A percentile compares a stretch with the other conserved stretches of the same genome.
These are phyloP conservation scores for Polytrichum formosum DNA, from an alignment of 225 moss, liverwort and hornwort species.

Conservation along the genomic window DNA sequence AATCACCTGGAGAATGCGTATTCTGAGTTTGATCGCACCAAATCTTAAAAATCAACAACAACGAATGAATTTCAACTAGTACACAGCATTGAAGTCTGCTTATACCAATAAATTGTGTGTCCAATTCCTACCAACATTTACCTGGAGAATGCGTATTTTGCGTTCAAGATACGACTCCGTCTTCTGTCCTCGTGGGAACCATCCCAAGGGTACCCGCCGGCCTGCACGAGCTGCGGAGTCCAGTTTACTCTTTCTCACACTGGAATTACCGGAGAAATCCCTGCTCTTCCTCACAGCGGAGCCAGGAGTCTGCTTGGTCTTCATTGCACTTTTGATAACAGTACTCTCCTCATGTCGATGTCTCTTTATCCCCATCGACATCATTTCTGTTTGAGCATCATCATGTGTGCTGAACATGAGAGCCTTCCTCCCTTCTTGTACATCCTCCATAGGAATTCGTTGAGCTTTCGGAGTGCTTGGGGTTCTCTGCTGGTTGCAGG, in stretches of 20 bases:
- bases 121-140: not conserved
- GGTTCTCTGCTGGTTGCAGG: not conserved
- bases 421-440: not conserved
- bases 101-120: too few relatives aligned
- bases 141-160: conserved; percentile 43
- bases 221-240: conserved; percentile 23
- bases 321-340: conserved; percentile 1
- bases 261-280: not conserved
- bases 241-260: conserved; percentile 12
- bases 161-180: conserved; percentile 42
- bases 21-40: too few relatives aligned
- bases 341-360: conserved; percentile 3
- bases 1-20: too few relatives aligned
- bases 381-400: conserved; percentile 1
- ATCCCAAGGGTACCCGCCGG: conserved; percentile 35
- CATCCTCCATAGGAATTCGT: conserved; percentile 12
- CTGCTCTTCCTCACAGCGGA: not conserved
- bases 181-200: conserved; percentile 41
- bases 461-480: conserved; percentile 7
- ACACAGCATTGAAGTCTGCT: too few relatives aligned
- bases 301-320: conserved; percentile 12
- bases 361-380: conserved; percentile 14
- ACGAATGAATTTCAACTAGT: too few relatives aligned
- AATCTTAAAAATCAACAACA: too few relatives aligned
- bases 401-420: not conserved